These are phyloP conservation scores for Tulasnella calospora DNA, from an alignment of 768 basidiomycete genomes.

Conservation along the genomic window DNA sequence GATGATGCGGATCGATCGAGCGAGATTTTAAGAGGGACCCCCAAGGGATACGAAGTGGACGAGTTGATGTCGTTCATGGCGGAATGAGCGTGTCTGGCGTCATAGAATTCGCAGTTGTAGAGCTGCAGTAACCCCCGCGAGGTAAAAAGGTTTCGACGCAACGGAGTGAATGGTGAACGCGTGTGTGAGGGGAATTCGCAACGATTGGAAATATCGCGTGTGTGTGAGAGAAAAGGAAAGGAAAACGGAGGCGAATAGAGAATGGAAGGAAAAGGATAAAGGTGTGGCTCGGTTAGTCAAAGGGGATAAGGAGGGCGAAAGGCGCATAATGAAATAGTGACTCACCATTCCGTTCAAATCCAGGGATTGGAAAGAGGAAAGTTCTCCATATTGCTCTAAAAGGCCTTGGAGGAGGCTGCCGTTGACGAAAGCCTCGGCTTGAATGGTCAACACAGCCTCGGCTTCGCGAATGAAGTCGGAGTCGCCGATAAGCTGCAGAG, in stretches of 20 bases:
- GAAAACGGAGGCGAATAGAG: neutral
- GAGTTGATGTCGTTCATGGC: slow-evolving; percentile 47
- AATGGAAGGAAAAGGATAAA: neutral
- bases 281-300: neutral
- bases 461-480: slow-evolving; percentile 50
- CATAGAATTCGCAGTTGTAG: slow-evolving; percentile 64
- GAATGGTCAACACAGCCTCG: slow-evolving; percentile 51
- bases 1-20: slow-evolving; percentile 23
- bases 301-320: neutral
- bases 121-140: slow-evolving; percentile 32
- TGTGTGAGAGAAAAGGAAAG: too few relatives aligned
- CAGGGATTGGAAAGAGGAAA: slow-evolving; percentile 33
- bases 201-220: neutral
- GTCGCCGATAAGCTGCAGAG: slow-evolving; percentile 50
- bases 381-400: slow-evolving; percentile 37
- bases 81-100: slow-evolving; percentile 52
- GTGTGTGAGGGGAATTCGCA: neutral
- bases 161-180: too few relatives aligned
- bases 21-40: slow-evolving; percentile 48
- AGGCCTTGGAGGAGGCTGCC: slow-evolving; percentile 32
- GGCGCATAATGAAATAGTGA: neutral
- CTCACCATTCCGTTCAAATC: slow-evolving; percentile 21
- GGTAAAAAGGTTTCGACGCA: neutral
- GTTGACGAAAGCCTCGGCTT: slow-evolving; percentile 38
- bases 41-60: slow-evolving; percentile 48